Conservation (phyloP, 306 rosid species). For the Castanea sativa region DNA sequence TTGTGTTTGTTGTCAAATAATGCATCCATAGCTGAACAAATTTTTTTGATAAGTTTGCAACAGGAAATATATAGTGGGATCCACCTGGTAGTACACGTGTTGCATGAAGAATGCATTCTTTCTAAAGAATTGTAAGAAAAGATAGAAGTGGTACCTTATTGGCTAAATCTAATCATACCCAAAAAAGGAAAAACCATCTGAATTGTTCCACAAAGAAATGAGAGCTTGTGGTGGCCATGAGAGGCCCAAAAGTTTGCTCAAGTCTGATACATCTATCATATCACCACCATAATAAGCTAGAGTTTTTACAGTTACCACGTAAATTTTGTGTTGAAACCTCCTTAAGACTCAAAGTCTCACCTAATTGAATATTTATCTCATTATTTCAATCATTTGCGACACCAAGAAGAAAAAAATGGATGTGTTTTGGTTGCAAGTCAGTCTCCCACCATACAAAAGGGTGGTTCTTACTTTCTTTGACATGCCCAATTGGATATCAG, state of each 20-base stretch:
- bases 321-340: not conserved
- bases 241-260: no score
- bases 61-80: no score
- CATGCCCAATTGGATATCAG: not conserved
- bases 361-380: not conserved
- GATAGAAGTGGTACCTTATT: not conserved
- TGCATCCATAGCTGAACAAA: no score
- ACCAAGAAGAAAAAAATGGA: not conserved
- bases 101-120: no score
- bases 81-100: no score
- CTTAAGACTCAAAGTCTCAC: not conserved
- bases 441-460: slow-evolving; percentile 21
- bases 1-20: no score
- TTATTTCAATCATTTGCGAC: slow-evolving; percentile 1
- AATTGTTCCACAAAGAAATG: not conserved
- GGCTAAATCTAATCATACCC: not conserved
- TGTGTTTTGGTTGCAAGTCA: slow-evolving; percentile 23
- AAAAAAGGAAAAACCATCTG: not conserved
- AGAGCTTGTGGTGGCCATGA: no score
- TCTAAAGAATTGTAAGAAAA: not conserved
- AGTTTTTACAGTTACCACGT: not conserved
- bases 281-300: not conserved
- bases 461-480: not conserved
- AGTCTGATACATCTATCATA: no score
- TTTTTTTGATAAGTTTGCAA: no score